These are phyloP conservation scores for Coccinonectria pachysandricola DNA, from an alignment of 2,329 filamentous ascomycete species.

Conservation along the genomic window DNA sequence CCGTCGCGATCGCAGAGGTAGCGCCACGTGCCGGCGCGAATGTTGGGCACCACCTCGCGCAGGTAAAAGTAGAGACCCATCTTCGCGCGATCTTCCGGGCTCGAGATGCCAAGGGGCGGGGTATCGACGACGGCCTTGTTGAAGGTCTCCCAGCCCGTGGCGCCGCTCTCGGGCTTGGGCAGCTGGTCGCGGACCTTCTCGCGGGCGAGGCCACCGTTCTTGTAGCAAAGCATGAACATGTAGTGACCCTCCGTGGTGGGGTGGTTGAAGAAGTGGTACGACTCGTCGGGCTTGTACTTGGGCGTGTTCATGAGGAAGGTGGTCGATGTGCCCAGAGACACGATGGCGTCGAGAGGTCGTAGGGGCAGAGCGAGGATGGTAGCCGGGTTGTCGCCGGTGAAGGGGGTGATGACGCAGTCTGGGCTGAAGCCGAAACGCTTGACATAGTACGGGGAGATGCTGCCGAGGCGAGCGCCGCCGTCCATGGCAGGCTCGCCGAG, in stretches of 20 bases:
- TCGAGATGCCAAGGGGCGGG: constrained; percentile 55
- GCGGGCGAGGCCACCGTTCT: constrained; percentile 89
- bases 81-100: constrained; percentile 50
- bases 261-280: constrained; percentile 98
- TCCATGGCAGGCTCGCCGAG: constrained; percentile 72
- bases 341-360: constrained; percentile 81
- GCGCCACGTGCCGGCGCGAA: constrained; percentile 77
- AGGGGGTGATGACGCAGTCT: constrained; percentile 70
- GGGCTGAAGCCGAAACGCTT: constrained; percentile 64
- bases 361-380: constrained; percentile 89
- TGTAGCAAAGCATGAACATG: constrained; percentile 99
- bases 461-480: constrained; percentile 68
- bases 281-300: constrained; percentile 78
- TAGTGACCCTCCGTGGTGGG: constrained; percentile 82
- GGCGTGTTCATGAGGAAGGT: constrained; percentile 97
- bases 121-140: constrained; percentile 61
- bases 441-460: constrained; percentile 69
- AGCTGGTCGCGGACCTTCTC: constrained; percentile 81
- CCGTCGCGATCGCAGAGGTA: constrained; percentile 54
- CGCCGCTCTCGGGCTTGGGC: constrained; percentile 36
- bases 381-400: constrained; percentile 92
- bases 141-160: constrained; percentile 67
- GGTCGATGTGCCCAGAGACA: constrained; percentile 87
- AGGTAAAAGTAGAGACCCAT: constrained; percentile 91
- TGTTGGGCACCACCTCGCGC: constrained; percentile 90